phyloP scores from a whole-genome alignment of 2,329 filamentous ascomycete species.

The Onygena corvina region DNA sequence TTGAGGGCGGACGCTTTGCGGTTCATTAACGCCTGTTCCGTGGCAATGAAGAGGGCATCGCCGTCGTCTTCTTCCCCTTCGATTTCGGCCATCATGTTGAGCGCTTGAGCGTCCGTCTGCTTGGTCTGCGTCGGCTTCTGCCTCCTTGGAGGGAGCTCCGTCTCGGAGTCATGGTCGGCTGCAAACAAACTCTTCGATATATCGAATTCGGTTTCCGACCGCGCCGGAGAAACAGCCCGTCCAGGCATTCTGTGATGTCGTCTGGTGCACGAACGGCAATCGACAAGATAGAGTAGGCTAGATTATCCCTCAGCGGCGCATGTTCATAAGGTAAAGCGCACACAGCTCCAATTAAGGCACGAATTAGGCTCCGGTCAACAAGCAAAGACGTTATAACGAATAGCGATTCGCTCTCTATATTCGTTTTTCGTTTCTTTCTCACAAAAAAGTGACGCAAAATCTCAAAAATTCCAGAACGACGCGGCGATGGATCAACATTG shows the following conservation, averaged over 20 bases:
- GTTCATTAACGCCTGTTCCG: conserved; percentile 75
- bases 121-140: conserved; percentile 35
- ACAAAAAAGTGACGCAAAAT: background rate
- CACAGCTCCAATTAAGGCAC: too few species aligned
- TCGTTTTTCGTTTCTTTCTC: background rate
- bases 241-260: conserved; percentile 46
- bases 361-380: background rate
- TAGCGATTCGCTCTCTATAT: background rate
- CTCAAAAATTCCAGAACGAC: background rate
- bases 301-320: too few species aligned
- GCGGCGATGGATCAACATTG: background rate
- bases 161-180: conserved; percentile 41
- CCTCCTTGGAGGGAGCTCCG: conserved; percentile 25
- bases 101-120: conserved; percentile 23
- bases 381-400: background rate
- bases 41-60: conserved; percentile 84
- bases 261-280: background rate
- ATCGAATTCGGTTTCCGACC: conserved; percentile 83
- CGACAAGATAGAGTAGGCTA: background rate
- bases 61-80: conserved; percentile 46
- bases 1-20: conserved; percentile 72
- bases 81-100: conserved; percentile 46
- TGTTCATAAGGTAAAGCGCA: too few species aligned
- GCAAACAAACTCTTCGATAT: conserved; percentile 69
- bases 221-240: conserved; percentile 64